Evolutionary conservation across 2,329 filamentous ascomycete species (phyloP).

Genomic region (Pseudofabraea citricarpa): DNA sequence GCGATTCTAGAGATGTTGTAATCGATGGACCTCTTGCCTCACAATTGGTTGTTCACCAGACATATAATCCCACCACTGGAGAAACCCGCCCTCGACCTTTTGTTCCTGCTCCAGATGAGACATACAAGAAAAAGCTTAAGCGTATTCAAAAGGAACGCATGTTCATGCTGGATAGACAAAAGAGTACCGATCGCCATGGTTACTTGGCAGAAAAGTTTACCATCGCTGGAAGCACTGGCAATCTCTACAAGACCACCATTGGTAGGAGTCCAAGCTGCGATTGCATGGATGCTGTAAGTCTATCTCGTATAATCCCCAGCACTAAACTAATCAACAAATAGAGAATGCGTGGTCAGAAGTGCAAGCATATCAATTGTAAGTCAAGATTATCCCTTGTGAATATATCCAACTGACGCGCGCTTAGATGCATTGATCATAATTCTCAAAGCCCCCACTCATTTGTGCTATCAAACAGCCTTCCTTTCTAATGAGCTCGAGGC

Average conservation of each 20-base stretch:
- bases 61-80: slow-evolving; percentile 16
- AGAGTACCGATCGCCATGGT: slow-evolving; percentile 29
- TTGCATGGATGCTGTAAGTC: slow-evolving; percentile 48
- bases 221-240: slow-evolving; percentile 57
- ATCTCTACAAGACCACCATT: slow-evolving; percentile 55
- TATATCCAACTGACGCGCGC: too few species aligned
- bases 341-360: slow-evolving; percentile 56
- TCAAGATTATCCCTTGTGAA: too few species aligned
- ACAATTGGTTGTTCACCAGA: slow-evolving; percentile 4
- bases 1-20: neutral
- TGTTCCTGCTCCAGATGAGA: slow-evolving; percentile 36
- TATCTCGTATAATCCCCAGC: too few species aligned
- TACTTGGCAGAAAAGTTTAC: slow-evolving; percentile 43
- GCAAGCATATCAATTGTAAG: slow-evolving; percentile 61
- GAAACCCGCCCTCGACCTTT: slow-evolving; percentile 37
- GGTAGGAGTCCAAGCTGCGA: slow-evolving; percentile 45
- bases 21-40: slow-evolving; percentile 9
- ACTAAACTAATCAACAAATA: too few species aligned
- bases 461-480: slow-evolving; percentile 57
- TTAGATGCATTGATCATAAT: slow-evolving; percentile 52
- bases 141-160: slow-evolving; percentile 49
- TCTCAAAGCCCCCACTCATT: slow-evolving; percentile 48
- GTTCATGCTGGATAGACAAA: slow-evolving; percentile 47
- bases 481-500: slow-evolving; percentile 51
- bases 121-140: slow-evolving; percentile 40